Percentiles rank a stretch among this genome's conserved stretches.
phyloP scores from a whole-genome alignment of 2,329 filamentous ascomycete species.

The Cordyceps javanica region DNA sequence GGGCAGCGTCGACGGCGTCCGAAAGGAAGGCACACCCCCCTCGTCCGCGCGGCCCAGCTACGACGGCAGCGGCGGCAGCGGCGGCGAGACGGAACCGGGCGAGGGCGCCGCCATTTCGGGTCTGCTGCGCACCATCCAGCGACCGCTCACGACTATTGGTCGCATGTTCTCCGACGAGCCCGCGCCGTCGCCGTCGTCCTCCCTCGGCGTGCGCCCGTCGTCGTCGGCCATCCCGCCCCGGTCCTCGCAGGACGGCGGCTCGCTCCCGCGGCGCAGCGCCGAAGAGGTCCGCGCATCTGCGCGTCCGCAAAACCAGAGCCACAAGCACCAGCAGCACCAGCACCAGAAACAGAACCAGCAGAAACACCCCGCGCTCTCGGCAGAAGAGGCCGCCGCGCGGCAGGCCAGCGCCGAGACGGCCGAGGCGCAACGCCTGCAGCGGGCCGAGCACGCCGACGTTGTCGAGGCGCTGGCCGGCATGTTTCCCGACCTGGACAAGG shows the following conservation, averaged over 20 bases:
- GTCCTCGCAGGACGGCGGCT: constrained; percentile 4
- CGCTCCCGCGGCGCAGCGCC: constrained; percentile 22
- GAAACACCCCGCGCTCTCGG: constrained; percentile 56
- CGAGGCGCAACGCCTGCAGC: constrained; percentile 75
- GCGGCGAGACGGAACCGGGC: constrained; percentile 39
- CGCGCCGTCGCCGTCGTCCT: constrained; percentile 26
- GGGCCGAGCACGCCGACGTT: constrained; percentile 80
- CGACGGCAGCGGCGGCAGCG: constrained; percentile 17
- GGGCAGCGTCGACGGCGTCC: constrained; percentile 35
- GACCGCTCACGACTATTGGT: constrained; percentile 83
- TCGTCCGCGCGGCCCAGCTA: neutral
- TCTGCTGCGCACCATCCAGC: constrained; percentile 83
- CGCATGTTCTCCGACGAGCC: constrained; percentile 79
- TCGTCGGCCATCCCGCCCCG: constrained; percentile 23
- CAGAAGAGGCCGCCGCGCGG: constrained; percentile 80
- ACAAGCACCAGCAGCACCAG: constrained; percentile 10
- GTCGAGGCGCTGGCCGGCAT: constrained; percentile 92
- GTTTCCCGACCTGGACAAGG: constrained; percentile 92
- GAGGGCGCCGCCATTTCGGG: constrained; percentile 82
- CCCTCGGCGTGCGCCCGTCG: constrained; percentile 25
- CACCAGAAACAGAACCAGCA: neutral
- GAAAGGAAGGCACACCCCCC: constrained; percentile 26
- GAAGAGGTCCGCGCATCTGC: constrained; percentile 24
- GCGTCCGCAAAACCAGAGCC: constrained; percentile 19
- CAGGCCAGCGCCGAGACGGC: constrained; percentile 88